Conservation (phyloP, 2,329 filamentous ascomycete genomes). For the Botrytis sinoallii region DNA sequence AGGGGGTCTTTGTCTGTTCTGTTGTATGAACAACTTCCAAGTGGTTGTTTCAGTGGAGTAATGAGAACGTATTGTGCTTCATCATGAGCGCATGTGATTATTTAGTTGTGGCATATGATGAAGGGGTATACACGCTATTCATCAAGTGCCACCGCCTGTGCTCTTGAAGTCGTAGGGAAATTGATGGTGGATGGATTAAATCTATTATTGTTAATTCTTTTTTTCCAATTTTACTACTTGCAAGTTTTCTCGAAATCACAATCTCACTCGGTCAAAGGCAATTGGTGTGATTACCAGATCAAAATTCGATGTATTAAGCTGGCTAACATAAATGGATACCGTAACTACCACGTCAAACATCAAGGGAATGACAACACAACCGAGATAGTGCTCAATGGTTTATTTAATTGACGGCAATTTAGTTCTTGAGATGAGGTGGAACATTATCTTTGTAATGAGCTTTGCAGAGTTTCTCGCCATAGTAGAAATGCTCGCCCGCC, state of each 20-base stretch:
- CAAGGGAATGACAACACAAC: background rate
- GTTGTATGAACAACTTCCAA: background rate
- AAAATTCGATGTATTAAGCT: background rate
- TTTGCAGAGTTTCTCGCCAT: constrained; percentile 13
- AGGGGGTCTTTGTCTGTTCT: background rate
- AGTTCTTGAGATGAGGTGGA: background rate
- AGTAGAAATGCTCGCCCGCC: constrained; percentile 15
- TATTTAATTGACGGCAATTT: background rate
- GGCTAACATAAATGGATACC: no score
- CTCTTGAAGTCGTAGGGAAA: background rate
- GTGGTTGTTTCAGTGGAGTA: background rate
- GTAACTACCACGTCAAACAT: background rate
- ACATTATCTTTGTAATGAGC: background rate
- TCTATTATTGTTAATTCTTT: no score
- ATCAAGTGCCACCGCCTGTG: background rate
- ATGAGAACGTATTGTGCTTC: background rate
- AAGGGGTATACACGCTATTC: background rate
- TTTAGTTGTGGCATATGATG: background rate
- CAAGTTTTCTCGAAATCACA: background rate
- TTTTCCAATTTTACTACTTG: background rate
- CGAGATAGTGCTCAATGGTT: background rate
- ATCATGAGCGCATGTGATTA: background rate
- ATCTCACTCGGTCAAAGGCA: background rate
- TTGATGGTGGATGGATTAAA: background rate
- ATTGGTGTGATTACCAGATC: background rate